Evolutionary conservation across 345 rosid species (phyloP).

Genomic region (Rhodamnia argentea): DNA sequence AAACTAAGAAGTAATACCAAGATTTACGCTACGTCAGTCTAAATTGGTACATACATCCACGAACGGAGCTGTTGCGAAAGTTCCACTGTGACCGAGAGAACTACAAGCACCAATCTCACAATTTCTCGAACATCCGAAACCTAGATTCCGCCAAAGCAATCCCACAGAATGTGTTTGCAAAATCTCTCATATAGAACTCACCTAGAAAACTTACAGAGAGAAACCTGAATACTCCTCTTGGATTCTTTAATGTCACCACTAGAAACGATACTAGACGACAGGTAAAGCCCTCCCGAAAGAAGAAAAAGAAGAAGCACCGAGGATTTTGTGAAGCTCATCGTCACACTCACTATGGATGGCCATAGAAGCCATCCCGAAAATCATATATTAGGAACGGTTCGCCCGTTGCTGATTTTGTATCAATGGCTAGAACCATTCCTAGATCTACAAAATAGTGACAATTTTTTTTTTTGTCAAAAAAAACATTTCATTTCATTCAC

Average conservation of each 20-base stretch:
- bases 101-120: neutral
- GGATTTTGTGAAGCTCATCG: neutral
- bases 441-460: neutral
- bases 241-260: neutral
- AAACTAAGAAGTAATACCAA: neutral
- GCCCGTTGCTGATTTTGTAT: neutral
- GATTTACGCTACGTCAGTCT: neutral
- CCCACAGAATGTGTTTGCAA: neutral
- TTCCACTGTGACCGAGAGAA: neutral
- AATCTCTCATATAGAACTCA: neutral
- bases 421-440: neutral
- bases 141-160: neutral
- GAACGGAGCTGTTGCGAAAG: rapidly evolving
- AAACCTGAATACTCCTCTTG: neutral
- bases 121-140: neutral
- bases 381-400: neutral
- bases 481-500: too few species aligned
- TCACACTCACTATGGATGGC: neutral
- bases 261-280: neutral
- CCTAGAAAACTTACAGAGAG: neutral
- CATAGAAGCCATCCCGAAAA: neutral
- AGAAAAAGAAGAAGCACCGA: neutral
- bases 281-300: neutral
- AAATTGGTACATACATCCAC: neutral
- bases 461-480: too few species aligned